A percentile compares a stretch with the other conserved stretches of the same genome.
Evolutionary conservation across 768 basidiomycete genomes (phyloP).

Genomic region (Hortiboletus campestris): DNA sequence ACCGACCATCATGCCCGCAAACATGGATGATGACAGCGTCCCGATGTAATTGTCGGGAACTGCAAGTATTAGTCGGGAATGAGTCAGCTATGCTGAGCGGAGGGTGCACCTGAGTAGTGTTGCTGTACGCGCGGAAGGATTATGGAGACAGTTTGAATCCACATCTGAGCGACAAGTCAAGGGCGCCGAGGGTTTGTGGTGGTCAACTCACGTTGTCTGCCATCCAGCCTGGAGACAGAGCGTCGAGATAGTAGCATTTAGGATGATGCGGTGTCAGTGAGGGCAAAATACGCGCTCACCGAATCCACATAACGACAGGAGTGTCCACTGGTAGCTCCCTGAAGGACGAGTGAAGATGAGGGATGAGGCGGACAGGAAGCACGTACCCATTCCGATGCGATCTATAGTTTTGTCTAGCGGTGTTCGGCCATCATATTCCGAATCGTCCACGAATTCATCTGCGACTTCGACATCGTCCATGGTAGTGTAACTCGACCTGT

Average conservation of each 20-base stretch:
- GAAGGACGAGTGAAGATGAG: neutral
- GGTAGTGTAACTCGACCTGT: constrained; percentile 38
- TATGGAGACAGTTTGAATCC: constrained; percentile 89
- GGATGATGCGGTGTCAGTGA: neutral
- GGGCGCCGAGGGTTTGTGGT: constrained; percentile 3
- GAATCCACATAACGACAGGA: constrained; percentile 83
- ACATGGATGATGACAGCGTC: constrained; percentile 81
- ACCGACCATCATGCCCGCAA: constrained; percentile 97
- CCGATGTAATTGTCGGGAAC: constrained; percentile 80
- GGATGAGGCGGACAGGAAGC: neutral
- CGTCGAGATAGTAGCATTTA: neutral
- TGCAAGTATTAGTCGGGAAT: constrained; percentile 30
- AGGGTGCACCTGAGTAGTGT: constrained; percentile 67
- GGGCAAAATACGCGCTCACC: constrained; percentile 49
- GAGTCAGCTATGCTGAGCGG: constrained; percentile 4
- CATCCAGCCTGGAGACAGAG: constrained; percentile 67
- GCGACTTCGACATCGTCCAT: constrained; percentile 33
- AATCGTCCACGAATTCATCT: constrained; percentile 21
- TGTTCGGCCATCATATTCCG: constrained; percentile 44
- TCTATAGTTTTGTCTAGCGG: constrained; percentile 86
- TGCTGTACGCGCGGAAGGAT: constrained; percentile 95
- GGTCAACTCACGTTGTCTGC: constrained; percentile 74
- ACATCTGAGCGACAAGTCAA: constrained; percentile 64
- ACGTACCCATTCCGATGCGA: constrained; percentile 81
- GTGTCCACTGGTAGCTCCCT: constrained; percentile 79